Conservation (phyloP, 1,284 basidiomycete species). For the Leccinum colubrinum region DNA sequence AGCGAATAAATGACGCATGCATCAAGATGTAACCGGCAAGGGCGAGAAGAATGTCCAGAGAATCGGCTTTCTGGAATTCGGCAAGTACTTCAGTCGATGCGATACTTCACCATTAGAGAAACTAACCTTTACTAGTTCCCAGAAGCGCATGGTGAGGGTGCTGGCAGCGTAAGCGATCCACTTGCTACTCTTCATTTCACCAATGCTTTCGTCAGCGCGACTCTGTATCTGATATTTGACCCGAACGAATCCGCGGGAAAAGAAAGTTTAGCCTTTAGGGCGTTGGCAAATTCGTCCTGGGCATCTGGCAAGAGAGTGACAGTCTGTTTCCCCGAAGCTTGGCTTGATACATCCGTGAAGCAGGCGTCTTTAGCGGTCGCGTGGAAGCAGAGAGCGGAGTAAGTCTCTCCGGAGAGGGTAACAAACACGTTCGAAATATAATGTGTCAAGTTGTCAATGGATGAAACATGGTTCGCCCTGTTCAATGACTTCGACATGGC, state of each 20-base stretch:
- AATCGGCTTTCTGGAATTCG: constrained; percentile 78
- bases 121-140: constrained; percentile 79
- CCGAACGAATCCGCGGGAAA: constrained; percentile 39
- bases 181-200: constrained; percentile 70
- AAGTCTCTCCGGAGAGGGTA: constrained; percentile 40
- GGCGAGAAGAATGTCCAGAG: constrained; percentile 93
- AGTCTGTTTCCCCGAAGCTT: constrained; percentile 40
- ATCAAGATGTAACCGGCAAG: constrained; percentile 95
- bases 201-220: constrained; percentile 46
- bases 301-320: constrained; percentile 54
- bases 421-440: constrained; percentile 45
- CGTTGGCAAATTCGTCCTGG: constrained; percentile 49
- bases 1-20: constrained; percentile 92
- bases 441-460: constrained; percentile 47
- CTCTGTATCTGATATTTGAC: constrained; percentile 43
- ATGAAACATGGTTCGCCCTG: constrained; percentile 34
- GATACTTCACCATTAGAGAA: background rate
- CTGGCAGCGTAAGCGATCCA: constrained; percentile 87
- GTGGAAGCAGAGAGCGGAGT: constrained; percentile 38
- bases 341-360: constrained; percentile 38
- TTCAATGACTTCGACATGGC: constrained; percentile 22
- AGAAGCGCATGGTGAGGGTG: constrained; percentile 83
- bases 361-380: constrained; percentile 33
- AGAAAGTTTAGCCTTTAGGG: constrained; percentile 39
- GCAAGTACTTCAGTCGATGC: constrained; percentile 9